Evolutionary conservation across 192 early-diverging fungal genomes (phyloP), one percentile per base, ranked within the genome.

Genomic region (Spinellus fusiger): DNA sequence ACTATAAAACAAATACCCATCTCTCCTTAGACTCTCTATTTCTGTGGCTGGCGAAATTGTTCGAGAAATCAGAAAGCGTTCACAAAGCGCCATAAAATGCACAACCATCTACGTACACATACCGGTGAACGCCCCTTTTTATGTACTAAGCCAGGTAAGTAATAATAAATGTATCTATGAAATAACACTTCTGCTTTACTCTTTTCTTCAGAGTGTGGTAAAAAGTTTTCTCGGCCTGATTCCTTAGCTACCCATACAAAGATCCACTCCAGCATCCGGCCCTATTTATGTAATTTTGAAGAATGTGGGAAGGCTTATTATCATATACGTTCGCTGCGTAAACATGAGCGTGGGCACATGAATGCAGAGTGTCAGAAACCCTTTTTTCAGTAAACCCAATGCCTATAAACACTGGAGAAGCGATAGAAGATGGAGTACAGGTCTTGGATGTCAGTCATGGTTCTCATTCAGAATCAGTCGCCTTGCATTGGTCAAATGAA

Each of bases 121-220:
- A 91, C 86, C 13, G 89, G 89, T 29, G 89, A 91, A 67, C 78
- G 82, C 46, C 89, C 89, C 0, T 89, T 86, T 74, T 65, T 77
- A 37, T 91, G 89, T 54, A 64, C 66, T 10, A 76, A 82, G 2
- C 73, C 78, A 9, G 69, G 68, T 70, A 64, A 44, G 3, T 2
- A 33, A 58, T 40, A 15, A 20, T 49, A 27, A 34, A 33, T 13
- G 6, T 3, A 28, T 31, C 48, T 23, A 23, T 5, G 4, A 46
- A 28, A 38, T 5, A 48, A 27, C 28, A 7, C 40, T 28, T 20
- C 10, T 61, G 44, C 32, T 47, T 35, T 4, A 61, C 3, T 54
- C 0, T 26, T 54, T 29, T 49, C 15, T 46, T 22, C 37, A 66
- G 86, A 79, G 35, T 91, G 89, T 54, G 82, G 72, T 28, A 89